Evolutionary conservation across 1,284 basidiomycete species (phyloP), one percentile per base, ranked within the genome.

Genomic region (Malassezia furfur): DNA sequence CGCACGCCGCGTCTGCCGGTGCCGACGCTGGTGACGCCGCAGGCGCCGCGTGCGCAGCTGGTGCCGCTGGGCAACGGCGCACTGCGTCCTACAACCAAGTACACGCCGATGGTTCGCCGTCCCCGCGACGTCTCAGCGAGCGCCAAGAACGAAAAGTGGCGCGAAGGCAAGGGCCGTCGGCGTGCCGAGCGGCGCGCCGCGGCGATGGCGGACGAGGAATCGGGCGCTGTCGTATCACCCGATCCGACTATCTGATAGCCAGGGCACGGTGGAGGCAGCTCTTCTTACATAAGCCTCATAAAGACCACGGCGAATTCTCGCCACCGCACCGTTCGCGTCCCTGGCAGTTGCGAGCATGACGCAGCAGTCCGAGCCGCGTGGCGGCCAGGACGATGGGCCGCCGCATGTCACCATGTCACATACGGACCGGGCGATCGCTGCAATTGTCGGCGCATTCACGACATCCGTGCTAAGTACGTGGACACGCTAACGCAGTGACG

Each of bases 381-480:
- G 32, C 19, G 17, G 22, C 10, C 25, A 12, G 34, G 47, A 17
- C 12, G 37, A 47, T 35, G 15, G 8, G 46, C 47, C 37, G 1
- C 21, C 14, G 17, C 46, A 35, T 4, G 28, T 17, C 8, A 36
- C 22, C 6, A 55, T 55, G 48, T 28, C 43, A 1, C 45, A 48
- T 35, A 25, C 34, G 8, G 68, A 74, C 44, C 90, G 90, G 76
- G 80, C 87, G 57, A 77, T 86, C 61, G 88, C 87, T 15, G 88
- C 87, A 0, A 83, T 85, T 48, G 81, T 83, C 19, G 88, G 88
- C 36, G 85, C 88, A 7, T 83, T 84, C 21, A 74, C 88, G 73
- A 90, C 88, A 7, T 86, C 87, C 1, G 77, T 91, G 43, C 87
- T 87, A 9, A 91, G 87, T 87, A 65, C 53, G 83, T 80, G 21